These are phyloP conservation scores for Acacia concinna DNA, from an alignment of 331 rosid species.

Conservation along the genomic window DNA sequence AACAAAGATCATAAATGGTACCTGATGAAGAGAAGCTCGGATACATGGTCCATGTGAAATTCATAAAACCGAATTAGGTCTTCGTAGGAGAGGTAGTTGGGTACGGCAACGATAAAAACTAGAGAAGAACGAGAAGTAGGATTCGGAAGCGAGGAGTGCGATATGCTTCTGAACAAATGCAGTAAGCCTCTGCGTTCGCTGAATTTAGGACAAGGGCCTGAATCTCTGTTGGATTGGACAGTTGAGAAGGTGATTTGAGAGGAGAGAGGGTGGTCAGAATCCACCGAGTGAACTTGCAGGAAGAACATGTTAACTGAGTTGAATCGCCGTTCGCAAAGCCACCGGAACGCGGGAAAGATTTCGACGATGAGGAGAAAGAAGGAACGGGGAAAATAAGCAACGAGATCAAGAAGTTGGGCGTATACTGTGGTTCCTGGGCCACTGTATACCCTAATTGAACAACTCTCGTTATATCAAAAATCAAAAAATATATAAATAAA, in stretches of 20 bases:
- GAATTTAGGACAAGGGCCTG: conserved; percentile 45
- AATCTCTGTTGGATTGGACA: conserved; percentile 33
- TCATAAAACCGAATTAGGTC: conserved; percentile 74
- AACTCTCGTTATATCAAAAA: no score
- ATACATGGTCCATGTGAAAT: conserved; percentile 56
- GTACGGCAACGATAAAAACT: conserved; percentile 78
- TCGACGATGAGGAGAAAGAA: neutral
- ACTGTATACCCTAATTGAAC: no score
- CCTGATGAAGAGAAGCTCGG: conserved; percentile 83
- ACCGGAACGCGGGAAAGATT: neutral
- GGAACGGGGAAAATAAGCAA: neutral
- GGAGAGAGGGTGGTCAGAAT: conserved; percentile 52
- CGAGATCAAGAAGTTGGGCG: no score
- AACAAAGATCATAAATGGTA: neutral
- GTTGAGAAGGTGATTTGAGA: conserved; percentile 42
- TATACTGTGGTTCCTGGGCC: no score
- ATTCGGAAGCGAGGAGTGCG: conserved; percentile 52
- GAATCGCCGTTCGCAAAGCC: conserved; percentile 11
- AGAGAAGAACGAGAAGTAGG: conserved; percentile 60
- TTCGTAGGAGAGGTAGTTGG: conserved; percentile 76
- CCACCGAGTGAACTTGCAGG: conserved; percentile 89
- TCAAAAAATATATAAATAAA: no score
- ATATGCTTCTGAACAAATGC: conserved; percentile 69
- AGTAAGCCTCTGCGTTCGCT: conserved; percentile 70
- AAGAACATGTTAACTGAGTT: conserved; percentile 54